phyloP scores from a whole-genome alignment of 2,329 filamentous ascomycete genomes.

The Xylariomycetidae sp. region DNA sequence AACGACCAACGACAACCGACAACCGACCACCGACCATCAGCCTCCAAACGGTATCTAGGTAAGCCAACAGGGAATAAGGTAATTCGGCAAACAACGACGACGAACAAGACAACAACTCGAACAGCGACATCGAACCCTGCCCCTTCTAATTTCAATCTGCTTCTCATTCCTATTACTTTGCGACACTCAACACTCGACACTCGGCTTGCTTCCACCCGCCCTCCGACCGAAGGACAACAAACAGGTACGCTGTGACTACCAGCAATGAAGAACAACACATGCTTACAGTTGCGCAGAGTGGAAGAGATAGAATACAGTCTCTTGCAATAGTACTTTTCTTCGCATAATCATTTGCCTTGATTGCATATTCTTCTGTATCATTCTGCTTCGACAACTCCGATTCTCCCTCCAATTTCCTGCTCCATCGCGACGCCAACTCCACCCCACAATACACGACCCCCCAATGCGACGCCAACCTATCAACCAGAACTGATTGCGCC shows the following conservation, averaged over 20 bases:
- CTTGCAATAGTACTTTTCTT: no score
- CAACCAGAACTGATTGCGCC: neutral
- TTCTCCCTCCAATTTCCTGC: neutral
- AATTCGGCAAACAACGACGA: neutral
- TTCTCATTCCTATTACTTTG: neutral
- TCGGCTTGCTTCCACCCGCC: neutral
- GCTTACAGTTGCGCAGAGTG: no score
- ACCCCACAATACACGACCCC: neutral
- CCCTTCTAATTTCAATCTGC: no score
- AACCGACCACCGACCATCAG: neutral
- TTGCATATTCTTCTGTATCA: neutral
- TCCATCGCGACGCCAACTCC: neutral
- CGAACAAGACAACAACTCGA: neutral
- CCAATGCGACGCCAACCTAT: conserved; percentile 2
- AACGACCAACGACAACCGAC: neutral
- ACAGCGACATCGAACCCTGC: no score
- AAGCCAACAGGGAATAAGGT: neutral
- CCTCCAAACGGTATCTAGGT: neutral
- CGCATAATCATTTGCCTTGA: no score
- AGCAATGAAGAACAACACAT: neutral
- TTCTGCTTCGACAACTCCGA: neutral
- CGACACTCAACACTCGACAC: no score
- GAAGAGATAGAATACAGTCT: no score
- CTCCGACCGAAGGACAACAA: neutral
- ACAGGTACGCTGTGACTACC: neutral